Base-by-base conservation (phyloP, 2,329 filamentous ascomycete genomes). In the Fusarium sp. region DNA sequence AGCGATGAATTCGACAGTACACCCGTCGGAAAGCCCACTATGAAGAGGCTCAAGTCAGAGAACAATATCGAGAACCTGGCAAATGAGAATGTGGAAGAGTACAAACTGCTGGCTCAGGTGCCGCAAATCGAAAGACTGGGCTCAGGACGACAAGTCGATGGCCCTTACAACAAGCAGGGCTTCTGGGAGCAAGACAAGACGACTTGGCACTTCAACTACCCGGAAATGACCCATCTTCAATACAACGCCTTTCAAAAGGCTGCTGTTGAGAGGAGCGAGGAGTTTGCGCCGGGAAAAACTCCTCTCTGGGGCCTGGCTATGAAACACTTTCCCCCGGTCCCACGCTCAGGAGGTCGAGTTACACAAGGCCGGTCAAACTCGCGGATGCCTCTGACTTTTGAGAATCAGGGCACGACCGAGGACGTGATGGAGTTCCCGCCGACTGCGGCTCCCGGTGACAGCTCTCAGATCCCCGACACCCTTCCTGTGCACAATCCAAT, bases 201-300 rank as follows among this genome's bases (percentile, higher is more conserved):
- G 18, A 89, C 86, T 1, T 89, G 87, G 83, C 88, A 90, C 68
- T 80, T 89, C 4, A 76, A 85, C 55, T 90, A 90, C 70, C 88
- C 88, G 0, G 85, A 88, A 67, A 89, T 90, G 86, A 89, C 85
- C 0, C 83, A 86, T 61, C 79, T 87, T 6, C 87, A 90, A 65
- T 84, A 84, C 61, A 82, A 84, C 33, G 85, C 83, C 2, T 89
- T 89, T 75, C 78, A 81, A 16, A 75, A 81, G n/a, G 86, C 85
- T 14, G 87, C 87, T 1, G 72, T 78, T 31, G 78, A 79, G 0
- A 80, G 84, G 33, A 80, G 81, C 1, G 87, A 90, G 70, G 78
- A 81, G 18, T 90, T 90, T 58, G 78, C 77, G 0, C 85, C 84
- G 2, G 84, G 83, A 2, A 82, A 82, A 62, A 82, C 85, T 2